Base-by-base conservation (phyloP, 768 basidiomycete genomes). In the Tricholoma flavovirens region DNA sequence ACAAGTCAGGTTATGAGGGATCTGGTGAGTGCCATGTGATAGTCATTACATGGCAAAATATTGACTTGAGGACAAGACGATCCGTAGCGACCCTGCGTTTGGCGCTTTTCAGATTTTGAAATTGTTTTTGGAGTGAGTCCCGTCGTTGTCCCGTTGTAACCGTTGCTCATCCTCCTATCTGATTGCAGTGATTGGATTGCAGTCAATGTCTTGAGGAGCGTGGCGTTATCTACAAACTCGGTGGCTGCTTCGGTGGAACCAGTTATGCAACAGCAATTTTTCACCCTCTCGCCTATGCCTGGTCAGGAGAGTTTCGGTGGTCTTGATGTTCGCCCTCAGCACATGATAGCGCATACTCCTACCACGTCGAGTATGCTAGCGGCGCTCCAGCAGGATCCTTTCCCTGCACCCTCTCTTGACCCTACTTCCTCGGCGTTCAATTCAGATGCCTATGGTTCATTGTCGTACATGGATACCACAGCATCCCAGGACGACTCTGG, bases 1-100 rank as follows among this genome's bases (percentile, higher is more conserved):
- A 93, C 91, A 15, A 90, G 88, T 70, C 91, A 94, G 70, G 84
- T 94, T 63, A 94, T 93, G 90, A 78, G 92, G 63, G 92, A 94
- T 71, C 75, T 94, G 69, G 89, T 92, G 67, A 69, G 87, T 71
- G 32, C 55, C 54, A 33, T 50, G 22, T 55, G 30, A 51, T 53
- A 33, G 9, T 55, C 53, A 4, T 42, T 63, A 26, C 40, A 35
- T 45, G 36, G 52, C 46, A 17, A n/a, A 21, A 48, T 42, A 56
- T 35, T 57, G 35, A 56, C 33, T 4, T 12, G 11, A 38, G 35
- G 12, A 52, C 45, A 67, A 93, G 90, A 93, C 91, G 9, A 93
- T 94, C 61, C 86, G 91, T 60, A 93, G 91, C 62, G 91, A 94
- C 71, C 91, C 91, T 53, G 88, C 91, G 3, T 94, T 94, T 62